These are phyloP conservation scores for Vitis hybrid DNA, from an alignment of 177 flowering plant species.

Conservation along the genomic window DNA sequence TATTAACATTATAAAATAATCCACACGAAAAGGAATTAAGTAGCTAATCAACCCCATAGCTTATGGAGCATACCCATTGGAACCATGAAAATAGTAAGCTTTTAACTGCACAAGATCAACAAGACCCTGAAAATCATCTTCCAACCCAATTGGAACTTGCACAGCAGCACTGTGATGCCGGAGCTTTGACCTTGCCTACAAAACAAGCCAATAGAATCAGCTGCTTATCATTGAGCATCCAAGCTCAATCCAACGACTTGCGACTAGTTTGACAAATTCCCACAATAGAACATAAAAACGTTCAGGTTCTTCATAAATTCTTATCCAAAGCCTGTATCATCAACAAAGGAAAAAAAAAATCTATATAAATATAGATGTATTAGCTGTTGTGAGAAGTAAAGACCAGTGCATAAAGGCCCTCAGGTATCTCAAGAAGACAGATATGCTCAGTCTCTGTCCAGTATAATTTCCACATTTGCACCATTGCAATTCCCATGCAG, in stretches of 20 bases:
- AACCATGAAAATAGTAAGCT: constrained; percentile 84
- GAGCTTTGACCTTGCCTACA: constrained; percentile 88
- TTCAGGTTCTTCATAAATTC: too few relatives aligned
- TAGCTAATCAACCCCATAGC: not conserved
- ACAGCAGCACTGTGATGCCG: constrained; percentile 98
- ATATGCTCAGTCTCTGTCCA: too few relatives aligned
- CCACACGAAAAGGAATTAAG: not conserved
- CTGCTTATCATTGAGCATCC: not conserved
- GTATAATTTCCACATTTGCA: not conserved
- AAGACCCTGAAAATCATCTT: constrained; percentile 92
- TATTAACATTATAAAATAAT: not conserved
- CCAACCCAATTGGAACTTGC: constrained; percentile 97
- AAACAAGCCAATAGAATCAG: constrained; percentile 3
- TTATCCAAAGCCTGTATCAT: too few relatives aligned
- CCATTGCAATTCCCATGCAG: not conserved
- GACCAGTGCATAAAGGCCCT: not conserved
- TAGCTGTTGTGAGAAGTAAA: not conserved
- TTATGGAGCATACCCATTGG: constrained; percentile 72
- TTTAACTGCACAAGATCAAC: constrained; percentile 86
- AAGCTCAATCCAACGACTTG: constrained; percentile 1
- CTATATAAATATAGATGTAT: not conserved
- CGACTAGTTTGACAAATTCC: too few relatives aligned
- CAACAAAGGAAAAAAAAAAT: too few relatives aligned
- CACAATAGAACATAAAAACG: too few relatives aligned
- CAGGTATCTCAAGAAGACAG: not conserved